phyloP scores from a whole-genome alignment of 1,284 basidiomycete species.

The Trichosporon ovoides region DNA sequence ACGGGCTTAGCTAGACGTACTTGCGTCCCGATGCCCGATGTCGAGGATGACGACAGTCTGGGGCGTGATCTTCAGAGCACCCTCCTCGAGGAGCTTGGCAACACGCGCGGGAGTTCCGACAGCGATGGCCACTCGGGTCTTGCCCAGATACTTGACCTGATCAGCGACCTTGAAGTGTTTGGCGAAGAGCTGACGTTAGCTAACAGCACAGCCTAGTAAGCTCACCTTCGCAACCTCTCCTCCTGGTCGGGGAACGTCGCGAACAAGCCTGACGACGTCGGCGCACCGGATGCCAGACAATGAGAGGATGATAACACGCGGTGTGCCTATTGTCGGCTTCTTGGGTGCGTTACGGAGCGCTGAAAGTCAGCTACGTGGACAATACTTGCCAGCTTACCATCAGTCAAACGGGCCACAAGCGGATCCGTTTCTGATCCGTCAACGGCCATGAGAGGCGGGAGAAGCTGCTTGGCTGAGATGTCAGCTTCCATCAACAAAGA shows the following conservation, averaged over 20 bases:
- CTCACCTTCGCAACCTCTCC: slow-evolving; percentile 50
- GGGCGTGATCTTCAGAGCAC: slow-evolving; percentile 42
- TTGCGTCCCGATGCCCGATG: slow-evolving; percentile 40
- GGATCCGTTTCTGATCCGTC: background rate
- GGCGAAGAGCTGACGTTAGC: slow-evolving; percentile 42
- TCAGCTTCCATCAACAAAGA: background rate
- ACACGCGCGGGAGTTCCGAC: slow-evolving; percentile 49
- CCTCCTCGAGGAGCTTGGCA: slow-evolving; percentile 44
- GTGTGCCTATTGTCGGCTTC: slow-evolving; percentile 28
- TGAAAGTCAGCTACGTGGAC: slow-evolving; percentile 2
- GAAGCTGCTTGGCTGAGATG: slow-evolving; percentile 3
- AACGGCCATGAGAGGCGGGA: slow-evolving; percentile 6
- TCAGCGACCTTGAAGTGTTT: slow-evolving; percentile 50
- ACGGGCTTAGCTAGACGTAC: slow-evolving; percentile 29
- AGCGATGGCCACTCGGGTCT: slow-evolving; percentile 46
- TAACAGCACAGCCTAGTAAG: background rate
- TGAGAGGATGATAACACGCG: slow-evolving; percentile 43
- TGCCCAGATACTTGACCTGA: slow-evolving; percentile 46
- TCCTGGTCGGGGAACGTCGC: slow-evolving; percentile 32
- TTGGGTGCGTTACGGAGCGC: slow-evolving; percentile 24
- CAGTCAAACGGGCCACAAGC: slow-evolving; percentile 14
- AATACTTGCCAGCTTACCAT: slow-evolving; percentile 7
- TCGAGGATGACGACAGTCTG: slow-evolving; percentile 46
- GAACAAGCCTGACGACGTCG: slow-evolving; percentile 46
- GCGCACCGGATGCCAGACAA: slow-evolving; percentile 47